Conservation (phyloP, 768 basidiomycete species). For the Russula griseocarnosa region DNA sequence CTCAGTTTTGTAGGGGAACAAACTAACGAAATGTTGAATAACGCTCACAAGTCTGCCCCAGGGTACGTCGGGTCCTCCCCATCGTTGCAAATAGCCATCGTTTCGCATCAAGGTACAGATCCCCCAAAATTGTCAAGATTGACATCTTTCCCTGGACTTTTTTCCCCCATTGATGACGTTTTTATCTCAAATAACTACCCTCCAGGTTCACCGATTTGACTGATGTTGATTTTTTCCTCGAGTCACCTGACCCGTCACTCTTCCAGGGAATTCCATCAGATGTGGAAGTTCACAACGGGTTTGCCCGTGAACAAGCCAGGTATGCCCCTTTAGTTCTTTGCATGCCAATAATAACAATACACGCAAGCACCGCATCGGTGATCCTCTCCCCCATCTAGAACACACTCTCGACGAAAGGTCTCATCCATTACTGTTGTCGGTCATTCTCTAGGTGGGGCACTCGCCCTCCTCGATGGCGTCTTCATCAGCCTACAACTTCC, state of each 20-base stretch:
- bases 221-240: constrained; percentile 41
- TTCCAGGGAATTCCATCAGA: constrained; percentile 48
- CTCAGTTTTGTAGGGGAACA: too few relatives aligned
- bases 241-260: constrained; percentile 37
- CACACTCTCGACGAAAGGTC: background rate
- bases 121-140: constrained; percentile 33
- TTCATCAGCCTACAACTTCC: constrained; percentile 30
- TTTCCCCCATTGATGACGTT: background rate
- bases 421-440: constrained; percentile 16
- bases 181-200: background rate
- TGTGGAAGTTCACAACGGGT: constrained; percentile 48
- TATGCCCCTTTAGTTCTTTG: constrained; percentile 29
- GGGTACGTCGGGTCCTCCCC: constrained; percentile 56
- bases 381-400: constrained; percentile 4
- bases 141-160: background rate
- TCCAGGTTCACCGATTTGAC: constrained; percentile 39
- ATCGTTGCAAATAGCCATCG: constrained; percentile 35
- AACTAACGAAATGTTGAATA: too few relatives aligned
- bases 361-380: constrained; percentile 1
- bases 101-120: constrained; percentile 41
- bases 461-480: constrained; percentile 32
- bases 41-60: constrained; percentile 25
- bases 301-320: constrained; percentile 43
- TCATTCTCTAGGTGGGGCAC: constrained; percentile 29
- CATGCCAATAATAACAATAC: background rate